Conservation (phyloP, 176 grass and related monocot species). For the Hsuehochloa calcarea region DNA sequence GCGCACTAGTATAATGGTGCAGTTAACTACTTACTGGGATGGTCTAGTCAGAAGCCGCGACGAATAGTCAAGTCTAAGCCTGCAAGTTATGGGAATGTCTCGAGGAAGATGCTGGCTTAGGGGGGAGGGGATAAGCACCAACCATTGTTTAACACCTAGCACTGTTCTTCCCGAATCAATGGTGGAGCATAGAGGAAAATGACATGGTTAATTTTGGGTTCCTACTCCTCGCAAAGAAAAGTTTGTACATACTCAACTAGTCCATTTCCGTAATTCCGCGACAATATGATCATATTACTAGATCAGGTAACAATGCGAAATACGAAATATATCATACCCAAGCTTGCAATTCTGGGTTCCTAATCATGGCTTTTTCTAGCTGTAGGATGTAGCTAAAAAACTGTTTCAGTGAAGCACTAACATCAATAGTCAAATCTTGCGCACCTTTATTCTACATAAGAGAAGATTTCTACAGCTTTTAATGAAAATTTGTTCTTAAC, state of each 20-base stretch:
- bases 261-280: background rate
- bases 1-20: background rate
- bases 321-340: too few species aligned
- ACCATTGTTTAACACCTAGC: slow-evolving; percentile 6
- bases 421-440: background rate
- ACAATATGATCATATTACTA: background rate
- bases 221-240: too few species aligned
- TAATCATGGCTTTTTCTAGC: background rate
- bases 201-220: background rate
- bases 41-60: background rate
- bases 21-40: background rate
- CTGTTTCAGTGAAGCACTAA: background rate
- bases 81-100: slow-evolving; percentile 15
- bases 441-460: background rate
- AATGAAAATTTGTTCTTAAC: background rate
- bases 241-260: background rate
- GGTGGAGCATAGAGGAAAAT: background rate
- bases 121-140: background rate
- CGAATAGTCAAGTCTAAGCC: background rate
- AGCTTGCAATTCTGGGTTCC: too few species aligned
- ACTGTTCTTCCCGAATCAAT: background rate
- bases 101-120: background rate
- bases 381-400: background rate
- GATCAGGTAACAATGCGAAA: too few species aligned
- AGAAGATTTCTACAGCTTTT: background rate